Conservation (phyloP, 495 filamentous ascomycete genomes). For the Venustampulla echinocandica region DNA sequence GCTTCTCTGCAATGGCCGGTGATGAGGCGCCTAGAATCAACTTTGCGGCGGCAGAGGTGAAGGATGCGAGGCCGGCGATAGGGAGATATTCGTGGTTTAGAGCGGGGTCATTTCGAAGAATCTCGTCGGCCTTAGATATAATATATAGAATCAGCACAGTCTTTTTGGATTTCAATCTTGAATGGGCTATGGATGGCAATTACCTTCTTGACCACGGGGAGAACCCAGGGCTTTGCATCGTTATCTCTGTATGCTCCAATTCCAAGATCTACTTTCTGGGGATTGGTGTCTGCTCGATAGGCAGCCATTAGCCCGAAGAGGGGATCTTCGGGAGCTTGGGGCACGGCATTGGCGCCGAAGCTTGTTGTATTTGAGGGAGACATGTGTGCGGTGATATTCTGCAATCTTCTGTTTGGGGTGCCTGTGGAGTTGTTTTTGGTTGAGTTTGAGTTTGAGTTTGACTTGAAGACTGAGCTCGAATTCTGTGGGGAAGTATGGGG, state of each 20-base stretch:
- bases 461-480: neutral
- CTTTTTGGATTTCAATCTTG: neutral
- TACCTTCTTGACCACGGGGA: constrained; percentile 95
- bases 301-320: constrained; percentile 90
- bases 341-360: constrained; percentile 71
- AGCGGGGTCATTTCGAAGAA: constrained; percentile 75
- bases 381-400: constrained; percentile 43
- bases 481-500: too few relatives aligned
- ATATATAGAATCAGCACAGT: constrained; percentile 7
- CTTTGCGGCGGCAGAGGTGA: constrained; percentile 82
- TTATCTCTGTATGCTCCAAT: constrained; percentile 95
- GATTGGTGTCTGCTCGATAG: constrained; percentile 72
- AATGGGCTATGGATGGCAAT: constrained; percentile 12
- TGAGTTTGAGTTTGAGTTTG: neutral
- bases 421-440: constrained; percentile 3
- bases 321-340: constrained; percentile 89
- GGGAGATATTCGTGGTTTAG: constrained; percentile 98
- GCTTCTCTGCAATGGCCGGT: constrained; percentile 74
- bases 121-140: constrained; percentile 90
- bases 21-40: constrained; percentile 75
- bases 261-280: constrained; percentile 89
- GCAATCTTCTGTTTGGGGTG: constrained; percentile 15
- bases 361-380: constrained; percentile 44
- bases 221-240: constrained; percentile 95
- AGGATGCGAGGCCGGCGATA: constrained; percentile 77